These are phyloP conservation scores for Dictyostelium brefeldianum DNA, from an alignment of 78 protist species.

Conservation along the genomic window DNA sequence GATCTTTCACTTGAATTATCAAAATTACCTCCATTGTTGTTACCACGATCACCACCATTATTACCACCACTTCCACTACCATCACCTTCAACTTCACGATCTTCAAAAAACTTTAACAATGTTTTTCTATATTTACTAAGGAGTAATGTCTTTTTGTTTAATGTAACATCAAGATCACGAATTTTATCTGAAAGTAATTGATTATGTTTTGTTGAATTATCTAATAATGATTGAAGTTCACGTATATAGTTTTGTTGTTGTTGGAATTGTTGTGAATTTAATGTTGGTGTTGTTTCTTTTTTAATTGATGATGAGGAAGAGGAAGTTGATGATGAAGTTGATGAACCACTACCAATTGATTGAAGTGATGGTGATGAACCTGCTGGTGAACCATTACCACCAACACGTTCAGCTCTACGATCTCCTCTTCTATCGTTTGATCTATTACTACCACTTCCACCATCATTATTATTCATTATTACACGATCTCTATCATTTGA, in stretches of 20 bases:
- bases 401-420: constrained; percentile 1
- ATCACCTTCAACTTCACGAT: constrained; percentile 9
- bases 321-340: neutral
- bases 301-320: neutral
- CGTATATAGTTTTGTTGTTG: constrained; percentile 15
- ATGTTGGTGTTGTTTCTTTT: neutral
- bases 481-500: neutral
- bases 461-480: neutral
- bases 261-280: constrained; percentile 8
- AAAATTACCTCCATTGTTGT: neutral
- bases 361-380: constrained; percentile 13
- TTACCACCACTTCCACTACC: neutral
- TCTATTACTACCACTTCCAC: constrained; percentile 1
- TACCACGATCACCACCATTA: constrained; percentile 10
- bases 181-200: constrained; percentile 12
- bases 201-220: neutral
- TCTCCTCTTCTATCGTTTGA: constrained; percentile 21
- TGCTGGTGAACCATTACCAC: constrained; percentile 6
- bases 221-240: neutral
- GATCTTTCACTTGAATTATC: constrained; percentile 12
- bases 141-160: constrained; percentile 27
- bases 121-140: constrained; percentile 62
- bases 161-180: neutral
- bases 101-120: constrained; percentile 55
- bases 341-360: neutral